Evolutionary conservation across 805 yeast genomes (phyloP).

Genomic region (Cyberlindnera lachancei): DNA sequence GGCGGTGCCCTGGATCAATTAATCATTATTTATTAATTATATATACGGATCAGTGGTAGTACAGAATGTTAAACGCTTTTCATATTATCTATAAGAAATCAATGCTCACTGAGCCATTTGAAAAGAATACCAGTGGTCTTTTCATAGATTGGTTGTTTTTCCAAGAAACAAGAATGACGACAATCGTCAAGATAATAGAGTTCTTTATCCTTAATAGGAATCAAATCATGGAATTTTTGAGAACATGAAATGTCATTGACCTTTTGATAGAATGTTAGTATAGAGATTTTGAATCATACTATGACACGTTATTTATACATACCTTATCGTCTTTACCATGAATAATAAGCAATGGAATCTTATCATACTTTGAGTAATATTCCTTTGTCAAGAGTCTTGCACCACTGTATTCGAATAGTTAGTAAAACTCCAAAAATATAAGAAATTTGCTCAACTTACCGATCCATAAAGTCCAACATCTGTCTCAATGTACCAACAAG

Average conservation of each 20-base stretch:
- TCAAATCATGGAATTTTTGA: constrained; percentile 8
- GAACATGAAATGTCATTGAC: constrained; percentile 38
- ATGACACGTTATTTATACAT: constrained; percentile 39
- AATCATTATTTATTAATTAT: too few relatives aligned
- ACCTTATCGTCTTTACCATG: constrained; percentile 63
- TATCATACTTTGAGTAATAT: constrained; percentile 20
- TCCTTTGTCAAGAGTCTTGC: constrained; percentile 34
- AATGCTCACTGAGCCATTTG: constrained; percentile 28
- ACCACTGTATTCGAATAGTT: constrained; percentile 40
- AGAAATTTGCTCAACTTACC: constrained; percentile 12
- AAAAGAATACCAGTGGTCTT: constrained; percentile 30
- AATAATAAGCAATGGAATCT: constrained; percentile 43
- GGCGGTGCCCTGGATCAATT: too few relatives aligned
- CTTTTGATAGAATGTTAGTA: constrained; percentile 27
- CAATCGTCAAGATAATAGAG: constrained; percentile 23
- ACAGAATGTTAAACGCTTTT: too few relatives aligned
- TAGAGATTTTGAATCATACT: not conserved
- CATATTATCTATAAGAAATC: too few relatives aligned
- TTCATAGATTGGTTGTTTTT: constrained; percentile 34
- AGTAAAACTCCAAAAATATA: constrained; percentile 2
- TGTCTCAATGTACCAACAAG: constrained; percentile 45
- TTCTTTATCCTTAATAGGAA: constrained; percentile 14
- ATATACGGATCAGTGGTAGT: too few relatives aligned
- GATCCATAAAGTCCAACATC: constrained; percentile 48
- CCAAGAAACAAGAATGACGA: constrained; percentile 40